Evolutionary conservation across 1,139 yeast genomes (phyloP), one percentile per base, ranked within the genome.

Genomic region (Pichia norvegensis): DNA sequence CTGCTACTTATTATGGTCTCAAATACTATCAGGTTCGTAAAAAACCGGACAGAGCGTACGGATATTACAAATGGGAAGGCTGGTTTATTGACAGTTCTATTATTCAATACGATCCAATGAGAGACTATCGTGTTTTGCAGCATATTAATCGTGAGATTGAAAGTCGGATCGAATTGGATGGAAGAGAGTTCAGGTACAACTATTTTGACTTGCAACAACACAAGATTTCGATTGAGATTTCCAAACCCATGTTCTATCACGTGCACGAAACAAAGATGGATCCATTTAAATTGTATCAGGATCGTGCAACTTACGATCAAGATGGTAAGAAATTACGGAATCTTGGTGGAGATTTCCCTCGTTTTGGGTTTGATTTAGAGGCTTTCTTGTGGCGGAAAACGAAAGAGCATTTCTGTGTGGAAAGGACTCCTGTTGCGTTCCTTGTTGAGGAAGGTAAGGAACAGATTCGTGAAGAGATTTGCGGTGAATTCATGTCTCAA

Each of bases 11-110:
- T 0, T 57, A 76, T 55, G 58, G 66, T 1, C 63, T 68, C 44
- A 71, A 74, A 8, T 77, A 73, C 66, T 75, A 71, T 60, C 84
- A 78, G 58, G 75, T 79, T 4, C 52, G 66, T 40, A 52, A 46
- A 35, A 40, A 44, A 23, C 58, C 58, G 7, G 52, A 40, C 27
- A 55, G 51, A 40, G 36, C 58, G 1, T 52, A 52, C 42, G 59
- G 60, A 35, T 37, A 22, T 23, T 25, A 16, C n/a, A 37, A 37
- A 33, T 38, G 53, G 49, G 19, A 48, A 10, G 53, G 52, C 41
- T 4, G 14, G 4, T 35, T 35, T 19, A 20, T 35, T 35, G 37
- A 35, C 9, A 50, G 55, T 6, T 53, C 69, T 4, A 63, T 71
- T 57, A 62, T 67, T 46, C 74, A 71, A 52, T 69, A 61, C 43